Evolutionary conservation across 1,284 basidiomycete species (phyloP).

Genomic region (Cryptococcus maquisensis): DNA sequence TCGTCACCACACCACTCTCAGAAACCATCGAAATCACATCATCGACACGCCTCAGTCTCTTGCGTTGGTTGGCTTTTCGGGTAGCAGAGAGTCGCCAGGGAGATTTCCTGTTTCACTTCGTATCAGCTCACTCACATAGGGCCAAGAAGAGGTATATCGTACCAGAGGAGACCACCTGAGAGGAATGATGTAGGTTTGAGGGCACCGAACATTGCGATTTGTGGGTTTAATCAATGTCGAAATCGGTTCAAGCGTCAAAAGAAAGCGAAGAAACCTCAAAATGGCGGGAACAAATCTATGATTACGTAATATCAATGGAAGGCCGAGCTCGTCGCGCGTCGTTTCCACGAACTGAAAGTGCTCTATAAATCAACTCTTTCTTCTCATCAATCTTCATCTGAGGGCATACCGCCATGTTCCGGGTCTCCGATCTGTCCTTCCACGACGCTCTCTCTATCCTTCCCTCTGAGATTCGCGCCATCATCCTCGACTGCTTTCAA

Average conservation of each 20-base stretch:
- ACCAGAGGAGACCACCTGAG: constrained; percentile 39
- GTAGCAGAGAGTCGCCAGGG: constrained; percentile 89
- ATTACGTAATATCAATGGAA: too few species aligned
- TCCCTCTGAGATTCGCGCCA: too few species aligned
- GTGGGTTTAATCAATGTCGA: not conserved
- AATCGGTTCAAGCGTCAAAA: not conserved
- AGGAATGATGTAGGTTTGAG: constrained; percentile 26
- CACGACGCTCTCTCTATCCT: too few species aligned
- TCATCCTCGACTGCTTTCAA: too few species aligned
- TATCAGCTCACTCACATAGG: not conserved
- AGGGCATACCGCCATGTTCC: too few species aligned
- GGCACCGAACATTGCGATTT: constrained; percentile 32
- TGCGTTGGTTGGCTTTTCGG: constrained; percentile 84
- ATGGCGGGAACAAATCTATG: not conserved
- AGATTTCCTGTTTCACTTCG: constrained; percentile 65
- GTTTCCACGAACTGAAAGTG: too few species aligned
- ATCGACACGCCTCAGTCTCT: constrained; percentile 87
- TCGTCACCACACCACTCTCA: constrained; percentile 71
- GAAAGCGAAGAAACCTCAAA: not conserved
- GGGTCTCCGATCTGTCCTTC: too few species aligned
- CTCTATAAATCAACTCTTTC: too few species aligned
- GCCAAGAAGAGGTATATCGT: constrained; percentile 5
- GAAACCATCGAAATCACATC: constrained; percentile 83
- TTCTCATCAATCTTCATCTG: too few species aligned
- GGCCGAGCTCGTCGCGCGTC: too few species aligned